Percentiles rank a stretch among this genome's conserved stretches.
Conservation (phyloP, 345 rosid species). For the Hibiscus mutabilis region DNA sequence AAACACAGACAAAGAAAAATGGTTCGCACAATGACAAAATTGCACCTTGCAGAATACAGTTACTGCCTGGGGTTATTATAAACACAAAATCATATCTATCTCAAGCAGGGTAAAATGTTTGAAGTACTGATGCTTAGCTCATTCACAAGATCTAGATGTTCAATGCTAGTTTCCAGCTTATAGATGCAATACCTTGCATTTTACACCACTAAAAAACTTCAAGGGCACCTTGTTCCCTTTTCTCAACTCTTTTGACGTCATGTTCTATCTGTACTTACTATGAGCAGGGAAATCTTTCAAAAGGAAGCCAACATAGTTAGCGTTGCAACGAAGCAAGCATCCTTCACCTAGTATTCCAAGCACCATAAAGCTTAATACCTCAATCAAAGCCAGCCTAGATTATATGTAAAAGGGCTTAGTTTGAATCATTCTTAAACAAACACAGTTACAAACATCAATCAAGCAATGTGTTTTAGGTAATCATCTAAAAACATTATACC, state of each 20-base stretch:
- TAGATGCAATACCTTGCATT: slow-evolving; percentile 55
- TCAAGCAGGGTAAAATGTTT: background rate
- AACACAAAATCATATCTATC: background rate
- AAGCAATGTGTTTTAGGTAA: slow-evolving; percentile 60
- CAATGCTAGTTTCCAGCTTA: slow-evolving; percentile 66
- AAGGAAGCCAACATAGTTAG: background rate
- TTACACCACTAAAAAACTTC: slow-evolving; percentile 64
- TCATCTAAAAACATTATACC: slow-evolving; percentile 76
- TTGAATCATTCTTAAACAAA: background rate
- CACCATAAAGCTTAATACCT: background rate
- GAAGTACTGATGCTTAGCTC: slow-evolving; percentile 3
- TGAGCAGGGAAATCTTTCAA: slow-evolving; percentile 6
- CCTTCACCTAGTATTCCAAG: background rate
- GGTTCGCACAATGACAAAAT: background rate
- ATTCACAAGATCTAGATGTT: slow-evolving; percentile 73
- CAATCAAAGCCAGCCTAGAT: background rate
- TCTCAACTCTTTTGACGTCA: slow-evolving; percentile 32
- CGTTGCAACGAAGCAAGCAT: background rate
- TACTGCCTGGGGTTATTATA: background rate
- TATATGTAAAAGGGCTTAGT: background rate
- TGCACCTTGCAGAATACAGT: background rate
- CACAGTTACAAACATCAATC: slow-evolving; percentile 1
- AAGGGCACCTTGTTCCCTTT: slow-evolving; percentile 39
- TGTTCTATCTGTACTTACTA: slow-evolving; percentile 36
- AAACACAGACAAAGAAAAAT: background rate